Base-by-base conservation (phyloP, 805 yeast species). In the Maudiozyma pseudohumilis region DNA sequence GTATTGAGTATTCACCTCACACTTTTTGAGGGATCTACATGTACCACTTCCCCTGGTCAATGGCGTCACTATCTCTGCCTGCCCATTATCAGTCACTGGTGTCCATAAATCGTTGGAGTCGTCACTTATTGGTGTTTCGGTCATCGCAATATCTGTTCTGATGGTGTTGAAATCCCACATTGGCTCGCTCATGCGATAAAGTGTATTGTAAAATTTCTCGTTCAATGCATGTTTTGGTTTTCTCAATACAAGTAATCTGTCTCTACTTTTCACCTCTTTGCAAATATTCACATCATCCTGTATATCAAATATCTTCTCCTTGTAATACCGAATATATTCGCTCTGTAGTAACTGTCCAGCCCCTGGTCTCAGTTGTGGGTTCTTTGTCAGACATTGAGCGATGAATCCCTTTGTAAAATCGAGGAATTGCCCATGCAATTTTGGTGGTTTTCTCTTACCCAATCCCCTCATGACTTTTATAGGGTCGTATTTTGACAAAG, bases 401-500 rank as follows among this genome's bases (percentile, higher is more conserved):
- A 81, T 75, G 59, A 89, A 83, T 39, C 65, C 66, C 40, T 66
- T 73, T 26, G 71, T 56, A 6, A 46, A 42, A n/a, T 48, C 46
- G 6, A 57, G 42, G 38, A 47, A 60, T 60, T 42, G 40, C 2
- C 59, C 61, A 25, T 50, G 56, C 25, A 55, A 34, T 19, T 38
- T 48, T 31, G 60, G 61, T 12, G 60, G 52, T 39, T 46, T 54
- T 23, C 56, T 48, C 29, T 52, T 70, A 62, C 49, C 71, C 50
- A 47, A 61, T 56, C 26, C 61, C 65, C 45, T 70, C 48, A 89
- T 64, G 0, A 83, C 85, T 45, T 80, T 77, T 75, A 80, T 70
- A 11, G 96, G 94, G 37, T 80, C 83, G 38, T 72, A 66, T 19
- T 78, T 74, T 1, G 84, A 61, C 38, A 75, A 65, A 0, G 98